Conservation (phyloP, 2,329 filamentous ascomycete species). For the Colletotrichum cereale region DNA sequence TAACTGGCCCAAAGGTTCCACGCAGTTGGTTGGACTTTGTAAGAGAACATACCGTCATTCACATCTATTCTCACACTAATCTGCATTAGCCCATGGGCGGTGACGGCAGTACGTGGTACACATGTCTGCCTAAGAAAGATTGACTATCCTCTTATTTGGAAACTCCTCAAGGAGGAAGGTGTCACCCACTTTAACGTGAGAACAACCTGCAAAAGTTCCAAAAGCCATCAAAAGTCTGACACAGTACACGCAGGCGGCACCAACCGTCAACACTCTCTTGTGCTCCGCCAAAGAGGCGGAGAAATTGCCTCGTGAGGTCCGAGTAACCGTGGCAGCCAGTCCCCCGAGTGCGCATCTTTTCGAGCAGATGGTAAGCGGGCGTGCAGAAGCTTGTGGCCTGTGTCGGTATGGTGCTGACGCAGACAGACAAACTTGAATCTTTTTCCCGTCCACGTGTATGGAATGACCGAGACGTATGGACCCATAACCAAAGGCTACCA, state of each 20-base stretch:
- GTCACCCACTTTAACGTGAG: conserved; percentile 97
- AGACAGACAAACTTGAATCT: conserved; percentile 75
- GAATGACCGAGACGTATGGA: conserved; percentile 89
- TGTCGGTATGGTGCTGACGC: conserved; percentile 11
- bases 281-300: conserved; percentile 84
- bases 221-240: neutral
- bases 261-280: conserved; percentile 92
- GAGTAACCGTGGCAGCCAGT: conserved; percentile 92
- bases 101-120: conserved; percentile 87
- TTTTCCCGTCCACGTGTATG: conserved; percentile 93
- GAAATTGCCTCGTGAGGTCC: conserved; percentile 76
- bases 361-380: conserved; percentile 80
- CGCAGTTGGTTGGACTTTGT: conserved; percentile 77
- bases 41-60: neutral
- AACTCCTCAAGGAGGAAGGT: conserved; percentile 83
- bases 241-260: conserved; percentile 1
- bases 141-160: conserved; percentile 94
- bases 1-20: conserved; percentile 65
- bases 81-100: conserved; percentile 75
- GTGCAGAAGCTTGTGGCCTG: neutral
- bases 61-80: neutral
- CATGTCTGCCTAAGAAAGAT: conserved; percentile 90
- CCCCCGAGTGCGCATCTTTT: conserved; percentile 93
- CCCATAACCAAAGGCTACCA: conserved; percentile 95
- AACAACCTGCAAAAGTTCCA: conserved; percentile 70